Base-by-base conservation (phyloP, 257 asterid species). In the Jacaranda mimosifolia region DNA sequence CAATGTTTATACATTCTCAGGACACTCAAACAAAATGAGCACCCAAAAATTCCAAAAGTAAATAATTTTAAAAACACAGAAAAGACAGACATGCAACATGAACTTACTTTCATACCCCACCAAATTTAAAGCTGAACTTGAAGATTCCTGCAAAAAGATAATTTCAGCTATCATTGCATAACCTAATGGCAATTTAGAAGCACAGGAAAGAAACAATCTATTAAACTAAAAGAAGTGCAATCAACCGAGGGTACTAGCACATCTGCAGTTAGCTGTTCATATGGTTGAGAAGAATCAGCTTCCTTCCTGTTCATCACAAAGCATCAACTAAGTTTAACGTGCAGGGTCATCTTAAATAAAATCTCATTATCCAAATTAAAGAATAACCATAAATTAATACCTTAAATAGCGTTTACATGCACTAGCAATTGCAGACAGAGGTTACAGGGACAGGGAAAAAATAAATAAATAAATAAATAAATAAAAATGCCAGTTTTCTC, bases 71-170 rank as follows among this genome's bases (percentile, higher is more conserved):
- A 51, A 62, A 26, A 17, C 72, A 60, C 52, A 56, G 48, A 64
- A 65, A 43, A 36, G 55, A 67, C 58, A 51, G 57, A 43, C 32
- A 58, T 69, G 64, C 45, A 71, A 18, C 21, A 70, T 40, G 65
- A 87, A 80, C 93, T 92, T 87, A 94, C 98, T 87, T 42, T 86
- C 96, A 45, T 94, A 89, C 40, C 76, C 93, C 72, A 90, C 96
- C 84, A 92, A 82, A 77, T 88, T 87, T 69, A 83, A 71, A 69
- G 71, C 87, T 26, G 92, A 78, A 46, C 75, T 83, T 38, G 95
- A 83, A 19, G 74, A 71, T 77, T 82, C 91, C 96, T 92, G 92
- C 7, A 72, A 12, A 72, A 45, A 49, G 63, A 78, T 19, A 12
- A 79, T 35, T 69, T 15, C 56, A 80, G 48, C 36, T 74, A 72